These are phyloP conservation scores for Alternaria panax DNA, from an alignment of 2,329 filamentous ascomycete genomes.

Conservation along the genomic window DNA sequence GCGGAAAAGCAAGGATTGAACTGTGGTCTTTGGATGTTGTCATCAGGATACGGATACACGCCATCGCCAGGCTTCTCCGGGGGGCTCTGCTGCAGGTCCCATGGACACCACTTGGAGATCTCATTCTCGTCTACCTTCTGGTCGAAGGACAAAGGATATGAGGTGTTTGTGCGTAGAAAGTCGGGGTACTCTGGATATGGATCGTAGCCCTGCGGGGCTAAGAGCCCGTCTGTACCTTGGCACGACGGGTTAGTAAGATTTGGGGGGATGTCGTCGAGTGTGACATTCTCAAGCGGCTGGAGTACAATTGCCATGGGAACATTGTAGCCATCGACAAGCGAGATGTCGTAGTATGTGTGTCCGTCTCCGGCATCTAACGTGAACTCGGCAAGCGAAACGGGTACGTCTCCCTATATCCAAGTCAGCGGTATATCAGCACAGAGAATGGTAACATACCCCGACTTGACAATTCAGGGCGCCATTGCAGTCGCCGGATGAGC, in stretches of 20 bases:
- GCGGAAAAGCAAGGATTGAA: conserved; percentile 83
- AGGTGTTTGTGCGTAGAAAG: conserved; percentile 68
- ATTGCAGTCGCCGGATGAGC: conserved; percentile 78
- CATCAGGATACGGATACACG: conserved; percentile 81
- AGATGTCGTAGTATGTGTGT: conserved; percentile 85
- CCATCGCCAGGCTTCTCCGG: conserved; percentile 76
- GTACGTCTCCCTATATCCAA: conserved; percentile 68
- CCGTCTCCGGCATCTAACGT: conserved; percentile 72
- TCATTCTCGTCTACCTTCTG: conserved; percentile 62
- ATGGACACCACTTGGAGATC: conserved; percentile 78
- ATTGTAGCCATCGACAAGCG: conserved; percentile 85
- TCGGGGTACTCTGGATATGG: conserved; percentile 60
- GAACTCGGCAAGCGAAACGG: conserved; percentile 82
- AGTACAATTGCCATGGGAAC: conserved; percentile 69
- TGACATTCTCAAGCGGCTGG: conserved; percentile 64
- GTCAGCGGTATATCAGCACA: conserved; percentile 12
- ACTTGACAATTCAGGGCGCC: conserved; percentile 72
- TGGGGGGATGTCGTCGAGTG: conserved; percentile 69
- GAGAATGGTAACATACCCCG: conserved; percentile 61
- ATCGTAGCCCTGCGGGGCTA: conserved; percentile 55
- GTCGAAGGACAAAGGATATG: conserved; percentile 74
- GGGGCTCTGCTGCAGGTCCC: conserved; percentile 73
- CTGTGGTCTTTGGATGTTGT: conserved; percentile 70
- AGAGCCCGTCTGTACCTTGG: conserved; percentile 72
- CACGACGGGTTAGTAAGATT: conserved; percentile 80